Conservation (phyloP, 106 monocot species). For the Dioscorea dumetorum region DNA sequence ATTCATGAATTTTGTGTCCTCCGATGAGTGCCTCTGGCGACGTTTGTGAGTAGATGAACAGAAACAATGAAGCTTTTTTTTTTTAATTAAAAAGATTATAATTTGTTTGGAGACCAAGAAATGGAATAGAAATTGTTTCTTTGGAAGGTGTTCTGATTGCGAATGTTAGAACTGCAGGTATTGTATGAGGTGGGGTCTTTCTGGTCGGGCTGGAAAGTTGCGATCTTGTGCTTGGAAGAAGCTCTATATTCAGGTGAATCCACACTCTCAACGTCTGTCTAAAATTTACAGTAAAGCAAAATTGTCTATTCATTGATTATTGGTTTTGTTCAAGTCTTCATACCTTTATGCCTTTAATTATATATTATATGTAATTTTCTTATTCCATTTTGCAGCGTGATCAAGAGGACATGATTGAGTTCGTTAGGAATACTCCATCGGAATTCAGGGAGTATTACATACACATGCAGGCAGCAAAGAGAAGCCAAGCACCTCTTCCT, state of each 20-base stretch:
- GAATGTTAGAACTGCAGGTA: conserved; percentile 40
- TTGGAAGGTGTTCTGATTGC: neutral
- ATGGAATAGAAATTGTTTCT: neutral
- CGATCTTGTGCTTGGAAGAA: conserved; percentile 92
- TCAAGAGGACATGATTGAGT: conserved; percentile 87
- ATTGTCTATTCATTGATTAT: neutral
- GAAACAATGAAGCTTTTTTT: neutral
- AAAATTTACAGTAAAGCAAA: neutral
- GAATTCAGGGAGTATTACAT: conserved; percentile 97
- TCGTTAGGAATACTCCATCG: conserved; percentile 70
- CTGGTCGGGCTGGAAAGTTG: conserved; percentile 44
- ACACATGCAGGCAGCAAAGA: conserved; percentile 98
- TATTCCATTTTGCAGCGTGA: conserved; percentile 48
- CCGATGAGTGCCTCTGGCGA: conserved; percentile 95
- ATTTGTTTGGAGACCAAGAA: neutral
- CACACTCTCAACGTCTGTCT: neutral
- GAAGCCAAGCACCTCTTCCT: conserved; percentile 92
- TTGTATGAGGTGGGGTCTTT: conserved; percentile 84
- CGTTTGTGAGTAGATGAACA: conserved; percentile 54
- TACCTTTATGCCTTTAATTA: neutral
- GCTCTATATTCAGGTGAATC: conserved; percentile 79
- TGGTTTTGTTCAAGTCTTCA: neutral
- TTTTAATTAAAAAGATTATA: neutral
- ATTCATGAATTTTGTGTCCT: conserved; percentile 68
- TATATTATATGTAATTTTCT: neutral